Evolutionary conservation across 805 yeast species (phyloP), one percentile per base, ranked within the genome.

Genomic region (Myxozyma sirexii): DNA sequence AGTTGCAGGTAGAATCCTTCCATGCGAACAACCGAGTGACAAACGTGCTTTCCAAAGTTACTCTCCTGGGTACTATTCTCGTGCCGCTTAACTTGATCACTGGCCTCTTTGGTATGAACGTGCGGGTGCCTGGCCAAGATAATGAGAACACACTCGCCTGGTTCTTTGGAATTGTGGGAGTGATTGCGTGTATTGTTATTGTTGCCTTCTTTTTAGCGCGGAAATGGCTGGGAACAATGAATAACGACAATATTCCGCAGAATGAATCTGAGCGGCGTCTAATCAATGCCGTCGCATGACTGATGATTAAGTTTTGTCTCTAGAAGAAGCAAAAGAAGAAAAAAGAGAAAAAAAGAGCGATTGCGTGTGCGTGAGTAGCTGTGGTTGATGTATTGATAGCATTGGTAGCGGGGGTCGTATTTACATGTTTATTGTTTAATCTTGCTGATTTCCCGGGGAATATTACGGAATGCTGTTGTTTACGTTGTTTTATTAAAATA

Each of bases 61-160:
- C 99, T 0, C 69, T 93, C 60, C 77, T 93, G 37, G 98, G 97
- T 80, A 91, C 97, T 0, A 79, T 93, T 69, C 77, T 93, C 31
- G 87, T 93, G 63, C 98, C 98, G 15, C 80, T 93, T 79, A 93
- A 93, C 72, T 77, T 93, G 59, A 81, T 93, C 46, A 90, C 97
- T 1, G 97, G 97, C 72, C 71, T 92, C 64, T 93, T 93, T 75
- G 97, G 97, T 69, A 93, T 93, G 99, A 93, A 93, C 74, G 98
- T 93, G 19, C 74, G 68, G 12, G 88, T 93, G 29, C 97, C 97
- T 0, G 97, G 97, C 29, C 75, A 81, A 60, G 76, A 67, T 13
- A 79, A 65, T 1, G 60, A 42, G 21, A 67, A 62, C 1, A 76
- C 74, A 45, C 73, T 80, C 41, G 82, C 77, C 1, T 87, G 94